Base-by-base conservation (phyloP, 257 asterid genomes). In the Solanum commersonii region DNA sequence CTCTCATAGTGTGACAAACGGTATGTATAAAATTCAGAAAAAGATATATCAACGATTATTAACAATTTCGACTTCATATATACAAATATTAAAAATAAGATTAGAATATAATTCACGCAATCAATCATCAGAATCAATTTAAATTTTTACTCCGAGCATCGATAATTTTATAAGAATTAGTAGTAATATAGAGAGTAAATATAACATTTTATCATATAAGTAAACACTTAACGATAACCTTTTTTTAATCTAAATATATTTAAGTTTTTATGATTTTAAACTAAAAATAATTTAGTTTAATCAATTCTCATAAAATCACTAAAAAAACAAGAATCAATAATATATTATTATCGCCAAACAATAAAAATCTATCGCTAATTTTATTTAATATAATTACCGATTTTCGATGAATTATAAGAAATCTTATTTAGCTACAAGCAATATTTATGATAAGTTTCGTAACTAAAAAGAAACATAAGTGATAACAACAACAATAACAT, bases 401-500 rank as follows among this genome's bases (percentile, higher is more conserved):
- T 68, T 10, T 0, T n/a, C 6, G 0, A 65, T n/a, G 35, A 27
- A 12, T 27, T 67, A 67, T 67, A 12, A 67, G 9, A 67, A 25
- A 25, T 1, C 0, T 67, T 67, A 5, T 12, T 46, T 67, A 67
- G 20, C 0, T n/a, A 63, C 1, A n/a, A n/a, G 31, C 0, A 5
- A 67, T 67, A 67, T 67, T 12, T 2, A 67, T 63, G 0, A 59
- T 22, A 59, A 59, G 0, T 59, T 59, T 8, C 5, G 0, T 20
- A 22, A 59, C 68, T 59, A 59, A 59, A 59, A 59, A 59, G 68
- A 22, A 59, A 8, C 5, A 52, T 12, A 46, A 38, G 44, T 0
- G n/a, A 18, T 56, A 56, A 56, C 22, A 46, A 46, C 0, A 52
- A 22, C 3, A 22, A 59, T 0, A 10, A 63, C 14, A 23, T 63